Evolutionary conservation across 2,329 filamentous ascomycete genomes (phyloP), one percentile per base, ranked within the genome.

Genomic region (Curvularia sp.): DNA sequence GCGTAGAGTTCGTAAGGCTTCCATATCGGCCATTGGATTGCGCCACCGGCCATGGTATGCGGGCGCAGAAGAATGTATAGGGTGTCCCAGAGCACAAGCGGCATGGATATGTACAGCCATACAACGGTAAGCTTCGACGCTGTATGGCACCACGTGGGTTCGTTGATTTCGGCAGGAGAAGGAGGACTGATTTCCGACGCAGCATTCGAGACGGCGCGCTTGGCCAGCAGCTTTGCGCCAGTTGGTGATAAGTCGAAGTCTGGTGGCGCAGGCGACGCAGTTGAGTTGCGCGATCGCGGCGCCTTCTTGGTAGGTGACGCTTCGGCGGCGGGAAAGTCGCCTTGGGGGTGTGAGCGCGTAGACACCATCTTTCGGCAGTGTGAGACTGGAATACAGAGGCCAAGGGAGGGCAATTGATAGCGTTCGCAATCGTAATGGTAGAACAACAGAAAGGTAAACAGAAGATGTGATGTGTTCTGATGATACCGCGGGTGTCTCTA

Each of bases 1-100:
- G 89, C 91, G 79, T 97, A 96, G 1, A 96, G 85, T 70, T 85
- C 86, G 79, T 97, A 97, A 0, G 91, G 92, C 30, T 79, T 80
- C 85, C 86, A 97, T 42, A 96, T 69, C 1, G 90, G 90, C 67
- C 80, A 83, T 79, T 96, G 91, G 52, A 89, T 80, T 47, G 77
- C 78, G 15, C 92, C 92, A 66, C 91, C 91, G 0, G 88, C 86
- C 90, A 97, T 95, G 57, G 88, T 90, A 76, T 89, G 86, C 30
- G 93, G 93, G 20, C 93, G 90, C 53, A 91, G 80, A 47, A 96
- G 81, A 39, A 96, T 87, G 80, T 96, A 97, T 57, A 82, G 81
- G 30, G 85, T 86, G 79, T 97, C 93, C 93, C 93, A 96, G 50
- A 86, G 72, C 49, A 96, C 91, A 60, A 96, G 84, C 1, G 91